These are phyloP conservation scores for Saturnispora dispora DNA, from an alignment of 805 yeast species.

Conservation along the genomic window DNA sequence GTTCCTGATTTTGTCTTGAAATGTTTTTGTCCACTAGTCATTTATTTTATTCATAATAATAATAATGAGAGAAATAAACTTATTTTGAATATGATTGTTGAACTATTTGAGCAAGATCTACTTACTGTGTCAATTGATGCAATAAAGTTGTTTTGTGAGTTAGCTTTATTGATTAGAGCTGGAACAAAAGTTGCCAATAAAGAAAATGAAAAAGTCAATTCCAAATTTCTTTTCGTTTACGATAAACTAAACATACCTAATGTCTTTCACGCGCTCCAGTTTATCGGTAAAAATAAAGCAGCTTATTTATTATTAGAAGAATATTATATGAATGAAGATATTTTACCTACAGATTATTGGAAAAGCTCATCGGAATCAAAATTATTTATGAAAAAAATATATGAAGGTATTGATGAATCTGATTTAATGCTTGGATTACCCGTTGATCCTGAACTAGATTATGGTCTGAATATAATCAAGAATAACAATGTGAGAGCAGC, in stretches of 20 bases:
- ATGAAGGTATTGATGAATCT: conserved; percentile 45
- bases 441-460: conserved; percentile 41
- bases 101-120: conserved; percentile 17
- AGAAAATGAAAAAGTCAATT: conserved; percentile 9
- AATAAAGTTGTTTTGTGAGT: conserved; percentile 22
- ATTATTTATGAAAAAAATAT: conserved; percentile 30
- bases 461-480: conserved; percentile 38
- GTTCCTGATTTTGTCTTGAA: conserved; percentile 22
- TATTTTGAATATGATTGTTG: conserved; percentile 16
- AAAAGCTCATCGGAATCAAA: background rate
- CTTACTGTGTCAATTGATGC: conserved; percentile 9
- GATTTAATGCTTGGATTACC: conserved; percentile 65
- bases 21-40: conserved; percentile 24
- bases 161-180: conserved; percentile 31
- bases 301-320: conserved; percentile 45
- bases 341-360: background rate
- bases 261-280: conserved; percentile 28
- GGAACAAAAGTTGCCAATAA: conserved; percentile 27
- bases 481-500: conserved; percentile 20
- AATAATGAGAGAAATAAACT: conserved; percentile 13
- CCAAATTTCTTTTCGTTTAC: conserved; percentile 25
- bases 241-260: conserved; percentile 23
- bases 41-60: conserved; percentile 21
- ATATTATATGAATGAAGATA: conserved; percentile 15
- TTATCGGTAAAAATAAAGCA: conserved; percentile 30